A percentile compares a stretch with the other conserved stretches of the same genome.
phyloP scores from a whole-genome alignment of 1,139 yeast species.

The Blastobotrys ciferrii region DNA sequence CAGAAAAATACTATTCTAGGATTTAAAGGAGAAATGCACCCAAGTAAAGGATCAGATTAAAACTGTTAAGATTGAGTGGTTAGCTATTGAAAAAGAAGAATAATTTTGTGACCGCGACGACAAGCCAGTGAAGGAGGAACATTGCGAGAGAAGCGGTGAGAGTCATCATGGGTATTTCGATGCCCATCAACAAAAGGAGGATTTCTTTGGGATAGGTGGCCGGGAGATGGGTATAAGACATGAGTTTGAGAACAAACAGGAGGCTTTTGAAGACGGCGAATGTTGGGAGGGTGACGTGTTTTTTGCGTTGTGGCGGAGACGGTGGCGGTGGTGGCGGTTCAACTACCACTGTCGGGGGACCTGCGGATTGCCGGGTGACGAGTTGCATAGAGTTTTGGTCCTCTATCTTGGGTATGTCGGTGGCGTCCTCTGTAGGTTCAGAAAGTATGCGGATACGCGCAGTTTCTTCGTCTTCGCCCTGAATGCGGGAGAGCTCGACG shows the following conservation, averaged over 20 bases:
- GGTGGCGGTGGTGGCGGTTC: not conserved
- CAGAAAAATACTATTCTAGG: too few species aligned
- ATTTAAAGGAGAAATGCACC: too few species aligned
- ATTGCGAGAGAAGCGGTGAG: slow-evolving; percentile 3
- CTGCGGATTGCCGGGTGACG: not conserved
- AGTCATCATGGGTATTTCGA: slow-evolving; percentile 15
- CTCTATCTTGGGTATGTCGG: not conserved
- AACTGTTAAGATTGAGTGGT: too few species aligned
- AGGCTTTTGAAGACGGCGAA: slow-evolving; percentile 5
- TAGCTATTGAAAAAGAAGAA: not conserved
- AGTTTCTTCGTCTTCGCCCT: not conserved
- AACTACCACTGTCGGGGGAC: not conserved
- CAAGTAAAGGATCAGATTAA: too few species aligned
- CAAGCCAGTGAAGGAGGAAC: slow-evolving; percentile 5
- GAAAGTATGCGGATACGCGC: not conserved
- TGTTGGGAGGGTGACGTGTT: slow-evolving; percentile 3
- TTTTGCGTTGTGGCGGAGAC: not conserved
- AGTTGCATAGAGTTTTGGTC: not conserved
- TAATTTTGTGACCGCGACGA: not conserved
- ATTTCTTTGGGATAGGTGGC: not conserved
- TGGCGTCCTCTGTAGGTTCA: not conserved
- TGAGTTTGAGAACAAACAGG: not conserved
- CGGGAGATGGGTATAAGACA: slow-evolving; percentile 1
- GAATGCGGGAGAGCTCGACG: not conserved
- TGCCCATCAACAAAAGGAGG: slow-evolving; percentile 13